phyloP scores from a whole-genome alignment of 495 filamentous ascomycete genomes.

The Parathielavia appendiculata region DNA sequence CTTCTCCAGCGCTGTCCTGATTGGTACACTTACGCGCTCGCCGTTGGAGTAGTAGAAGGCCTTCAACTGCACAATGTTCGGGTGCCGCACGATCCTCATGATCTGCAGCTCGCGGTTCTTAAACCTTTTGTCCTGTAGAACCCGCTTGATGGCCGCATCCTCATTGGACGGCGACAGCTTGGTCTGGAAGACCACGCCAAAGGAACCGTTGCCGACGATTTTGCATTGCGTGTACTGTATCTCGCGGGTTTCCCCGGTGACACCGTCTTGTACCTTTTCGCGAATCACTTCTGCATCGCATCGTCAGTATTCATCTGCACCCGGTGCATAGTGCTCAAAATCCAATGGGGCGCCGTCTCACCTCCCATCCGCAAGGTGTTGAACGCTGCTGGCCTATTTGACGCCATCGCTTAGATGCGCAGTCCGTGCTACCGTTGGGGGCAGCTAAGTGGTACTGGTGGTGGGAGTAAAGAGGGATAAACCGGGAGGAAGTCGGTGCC shows the following conservation, averaged over 20 bases:
- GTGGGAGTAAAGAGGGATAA: constrained; percentile 28
- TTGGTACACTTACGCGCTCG: constrained; percentile 66
- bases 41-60: constrained; percentile 99
- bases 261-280: constrained; percentile 97
- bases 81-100: constrained; percentile 98
- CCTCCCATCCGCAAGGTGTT: constrained; percentile 52
- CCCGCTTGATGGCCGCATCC: constrained; percentile 97
- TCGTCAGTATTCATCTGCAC: constrained; percentile 9
- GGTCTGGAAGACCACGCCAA: constrained; percentile 98
- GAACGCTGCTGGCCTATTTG: constrained; percentile 49
- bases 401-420: constrained; percentile 40
- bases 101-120: constrained; percentile 99
- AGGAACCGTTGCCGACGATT: constrained; percentile 99
- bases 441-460: constrained; percentile 17
- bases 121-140: constrained; percentile 97
- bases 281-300: constrained; percentile 77
- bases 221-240: constrained; percentile 99
- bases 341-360: constrained; percentile 29
- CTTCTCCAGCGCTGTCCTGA: background rate
- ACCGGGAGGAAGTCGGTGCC: constrained; percentile 27
- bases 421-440: constrained; percentile 34
- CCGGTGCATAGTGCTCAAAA: background rate
- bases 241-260: constrained; percentile 91
- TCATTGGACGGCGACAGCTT: constrained; percentile 95
- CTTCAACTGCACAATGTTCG: constrained; percentile 97